Evolutionary conservation across 768 basidiomycete genomes (phyloP), one percentile per base, ranked within the genome.

Genomic region (Suillus tomentosus): DNA sequence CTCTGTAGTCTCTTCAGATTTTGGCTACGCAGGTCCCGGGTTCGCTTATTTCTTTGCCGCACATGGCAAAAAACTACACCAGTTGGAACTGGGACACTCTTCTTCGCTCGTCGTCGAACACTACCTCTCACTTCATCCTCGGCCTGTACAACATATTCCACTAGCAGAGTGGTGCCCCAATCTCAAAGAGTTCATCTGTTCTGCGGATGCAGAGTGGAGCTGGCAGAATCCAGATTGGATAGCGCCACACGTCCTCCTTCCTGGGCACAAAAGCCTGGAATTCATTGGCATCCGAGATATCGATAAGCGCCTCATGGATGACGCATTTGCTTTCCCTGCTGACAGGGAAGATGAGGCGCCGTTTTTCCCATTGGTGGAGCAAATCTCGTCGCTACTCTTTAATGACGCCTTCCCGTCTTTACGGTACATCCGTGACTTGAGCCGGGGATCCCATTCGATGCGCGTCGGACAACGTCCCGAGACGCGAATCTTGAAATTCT

Each of bases 181-280:
- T 66, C 78, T 92, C 43, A 77, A 77, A 40, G 82, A 90, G 69
- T 88, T 92, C 72, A 87, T 92, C 57, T 91, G 89, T 70, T 84
- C 82, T 51, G 90, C 90, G 2, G 89, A 91, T 65, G 90, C 89
- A 1, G 89, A 89, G 69, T 92, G 90, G 90, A 88, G 91, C 66
- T 91, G 90, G 90, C 82, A 86, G 68, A 81, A 79, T 60, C 90
- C 90, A 0, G 89, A 92, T 70, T 91, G 90, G 90, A 91, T 91
- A 69, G 88, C 90, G 15, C 89, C 90, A 3, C 90, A 92, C 62
- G 80, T 89, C 47, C 77, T 92, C 7, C 80, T 92, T 24, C 87
- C 89, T 19, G 72, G 85, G 1, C 90, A 92, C 70, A 82, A 84
- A 0, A 78, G 77, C 8, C 73, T 92, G 13, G 76, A 85, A 72